phyloP scores from a whole-genome alignment of 495 filamentous ascomycete genomes.

The Parathielavia appendiculata region DNA sequence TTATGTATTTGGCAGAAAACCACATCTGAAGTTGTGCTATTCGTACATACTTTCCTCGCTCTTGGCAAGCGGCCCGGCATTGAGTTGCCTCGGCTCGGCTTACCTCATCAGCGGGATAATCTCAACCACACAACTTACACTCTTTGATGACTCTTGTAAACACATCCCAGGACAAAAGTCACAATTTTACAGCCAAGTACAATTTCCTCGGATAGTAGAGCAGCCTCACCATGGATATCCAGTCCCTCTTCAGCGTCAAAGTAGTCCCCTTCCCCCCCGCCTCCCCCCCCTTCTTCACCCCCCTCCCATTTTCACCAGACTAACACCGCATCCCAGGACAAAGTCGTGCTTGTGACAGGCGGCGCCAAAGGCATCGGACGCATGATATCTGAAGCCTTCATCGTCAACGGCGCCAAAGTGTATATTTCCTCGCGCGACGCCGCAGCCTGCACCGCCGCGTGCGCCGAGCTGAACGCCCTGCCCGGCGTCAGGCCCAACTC shows the following conservation, averaged over 20 bases:
- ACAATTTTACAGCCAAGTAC: background rate
- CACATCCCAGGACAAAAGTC: background rate
- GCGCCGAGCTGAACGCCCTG: conserved; percentile 27
- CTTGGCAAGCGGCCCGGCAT: background rate
- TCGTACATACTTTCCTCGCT: too few relatives aligned
- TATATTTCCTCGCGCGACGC: conserved; percentile 73
- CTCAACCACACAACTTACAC: background rate
- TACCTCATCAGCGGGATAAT: background rate
- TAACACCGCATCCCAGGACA: conserved; percentile 25
- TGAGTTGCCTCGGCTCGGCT: conserved; percentile 15
- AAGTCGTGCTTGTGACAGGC: conserved; percentile 41
- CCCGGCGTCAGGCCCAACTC: conserved; percentile 9
- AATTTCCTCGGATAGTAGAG: too few relatives aligned
- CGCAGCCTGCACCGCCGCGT: conserved; percentile 31
- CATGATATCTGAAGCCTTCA: conserved; percentile 78
- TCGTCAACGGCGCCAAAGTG: conserved; percentile 72
- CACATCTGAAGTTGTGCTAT: too few relatives aligned
- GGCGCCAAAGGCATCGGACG: conserved; percentile 60
- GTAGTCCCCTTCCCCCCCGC: too few relatives aligned
- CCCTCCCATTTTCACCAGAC: background rate
- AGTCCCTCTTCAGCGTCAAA: conserved; percentile 55
- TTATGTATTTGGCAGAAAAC: too few relatives aligned
- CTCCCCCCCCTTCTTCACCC: conserved; percentile 4
- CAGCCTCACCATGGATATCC: conserved; percentile 45
- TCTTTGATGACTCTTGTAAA: background rate